Conservation (phyloP, 2,329 filamentous ascomycete genomes). For the Epichloe aotearoae region DNA sequence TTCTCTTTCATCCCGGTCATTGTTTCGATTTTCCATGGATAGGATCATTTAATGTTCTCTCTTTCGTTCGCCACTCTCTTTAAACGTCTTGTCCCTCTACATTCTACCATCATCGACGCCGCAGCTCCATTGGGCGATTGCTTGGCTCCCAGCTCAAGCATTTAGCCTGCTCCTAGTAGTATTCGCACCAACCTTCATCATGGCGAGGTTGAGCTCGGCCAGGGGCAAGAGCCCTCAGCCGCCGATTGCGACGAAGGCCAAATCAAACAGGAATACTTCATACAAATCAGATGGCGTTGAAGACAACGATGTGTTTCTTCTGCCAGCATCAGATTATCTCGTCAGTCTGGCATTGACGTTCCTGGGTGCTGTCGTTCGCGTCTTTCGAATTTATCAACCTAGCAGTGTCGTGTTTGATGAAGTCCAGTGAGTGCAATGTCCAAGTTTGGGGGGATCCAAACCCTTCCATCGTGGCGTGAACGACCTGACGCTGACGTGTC, state of each 20-base stretch:
- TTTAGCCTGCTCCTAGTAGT: too few species aligned
- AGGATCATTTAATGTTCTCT: slow-evolving; percentile 2
- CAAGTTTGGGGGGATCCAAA: neutral
- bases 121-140: neutral
- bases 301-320: slow-evolving; percentile 84
- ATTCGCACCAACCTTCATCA: slow-evolving; percentile 7
- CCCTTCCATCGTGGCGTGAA: neutral
- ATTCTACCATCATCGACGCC: neutral
- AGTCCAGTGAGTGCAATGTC: slow-evolving; percentile 69
- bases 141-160: neutral
- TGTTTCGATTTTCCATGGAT: slow-evolving; percentile 3
- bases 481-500: neutral
- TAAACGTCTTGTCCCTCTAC: slow-evolving; percentile 4
- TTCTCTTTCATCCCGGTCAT: slow-evolving; percentile 5
- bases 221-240: slow-evolving; percentile 25
- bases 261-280: slow-evolving; percentile 31
- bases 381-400: slow-evolving; percentile 94
- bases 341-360: slow-evolving; percentile 59
- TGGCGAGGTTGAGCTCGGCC: slow-evolving; percentile 21
- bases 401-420: slow-evolving; percentile 97
- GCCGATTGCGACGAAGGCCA: slow-evolving; percentile 20
- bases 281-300: slow-evolving; percentile 69
- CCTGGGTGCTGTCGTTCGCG: slow-evolving; percentile 63
- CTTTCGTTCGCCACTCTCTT: slow-evolving; percentile 12
- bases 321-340: slow-evolving; percentile 75